Evolutionary conservation across 2,329 filamentous ascomycete species (phyloP).

Genomic region (Diplodia scrobiculata): DNA sequence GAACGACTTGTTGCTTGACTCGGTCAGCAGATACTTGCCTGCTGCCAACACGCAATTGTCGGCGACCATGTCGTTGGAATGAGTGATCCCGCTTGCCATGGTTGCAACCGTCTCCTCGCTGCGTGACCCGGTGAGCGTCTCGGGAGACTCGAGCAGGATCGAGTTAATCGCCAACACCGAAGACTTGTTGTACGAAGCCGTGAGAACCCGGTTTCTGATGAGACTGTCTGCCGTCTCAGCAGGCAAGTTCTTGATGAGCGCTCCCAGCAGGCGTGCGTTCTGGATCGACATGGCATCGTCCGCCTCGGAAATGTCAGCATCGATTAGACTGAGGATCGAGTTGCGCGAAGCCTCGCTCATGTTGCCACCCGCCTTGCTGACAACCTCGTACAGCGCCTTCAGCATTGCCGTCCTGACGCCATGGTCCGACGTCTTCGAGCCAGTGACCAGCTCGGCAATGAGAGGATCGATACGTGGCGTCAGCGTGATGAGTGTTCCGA

Average conservation of each 20-base stretch:
- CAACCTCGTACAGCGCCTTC: constrained; percentile 92
- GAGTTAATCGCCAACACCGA: constrained; percentile 88
- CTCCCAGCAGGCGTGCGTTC: constrained; percentile 85
- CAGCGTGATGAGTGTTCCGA: constrained; percentile 93
- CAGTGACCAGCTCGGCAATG: constrained; percentile 89
- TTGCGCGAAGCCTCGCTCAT: constrained; percentile 90
- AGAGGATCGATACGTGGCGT: constrained; percentile 94
- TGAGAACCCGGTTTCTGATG: constrained; percentile 74
- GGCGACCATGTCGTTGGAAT: constrained; percentile 72
- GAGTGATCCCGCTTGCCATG: constrained; percentile 76
- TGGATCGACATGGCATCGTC: constrained; percentile 81
- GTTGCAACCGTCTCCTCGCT: constrained; percentile 74
- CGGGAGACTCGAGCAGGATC: constrained; percentile 77
- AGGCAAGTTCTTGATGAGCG: constrained; percentile 83
- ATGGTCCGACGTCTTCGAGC: constrained; percentile 82
- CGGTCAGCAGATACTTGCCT: constrained; percentile 81
- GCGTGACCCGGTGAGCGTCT: constrained; percentile 67
- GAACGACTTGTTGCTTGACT: constrained; percentile 66
- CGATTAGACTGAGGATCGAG: constrained; percentile 85
- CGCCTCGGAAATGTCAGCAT: constrained; percentile 74
- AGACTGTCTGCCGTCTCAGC: constrained; percentile 65
- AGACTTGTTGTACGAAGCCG: constrained; percentile 70
- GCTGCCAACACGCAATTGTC: constrained; percentile 88
- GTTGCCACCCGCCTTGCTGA: constrained; percentile 89
- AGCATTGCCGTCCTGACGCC: constrained; percentile 96